These are phyloP conservation scores for Furcasterigmium furcatum DNA, from an alignment of 2,329 filamentous ascomycete species.

Conservation along the genomic window DNA sequence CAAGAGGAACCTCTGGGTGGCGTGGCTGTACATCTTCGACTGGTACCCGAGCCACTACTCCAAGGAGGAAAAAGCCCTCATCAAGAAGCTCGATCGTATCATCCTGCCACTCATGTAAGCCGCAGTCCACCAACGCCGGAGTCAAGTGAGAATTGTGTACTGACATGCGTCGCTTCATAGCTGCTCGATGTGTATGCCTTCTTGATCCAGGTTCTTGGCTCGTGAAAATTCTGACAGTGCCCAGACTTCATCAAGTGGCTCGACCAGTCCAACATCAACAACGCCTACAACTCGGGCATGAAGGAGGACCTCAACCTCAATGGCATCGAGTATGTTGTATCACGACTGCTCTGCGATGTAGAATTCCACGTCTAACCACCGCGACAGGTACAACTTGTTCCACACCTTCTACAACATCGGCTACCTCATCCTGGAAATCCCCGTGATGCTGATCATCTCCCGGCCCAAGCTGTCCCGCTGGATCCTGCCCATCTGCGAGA, in stretches of 20 bases:
- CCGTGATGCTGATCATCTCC: constrained; percentile 19
- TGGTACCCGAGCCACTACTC: constrained; percentile 27
- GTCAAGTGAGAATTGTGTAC: no score
- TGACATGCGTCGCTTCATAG: no score
- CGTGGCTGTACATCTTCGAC: constrained; percentile 23
- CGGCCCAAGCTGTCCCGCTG: constrained; percentile 20
- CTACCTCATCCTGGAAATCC: constrained; percentile 19
- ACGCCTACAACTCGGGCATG: constrained; percentile 46
- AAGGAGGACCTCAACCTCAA: constrained; percentile 42
- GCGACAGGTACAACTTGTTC: constrained; percentile 17
- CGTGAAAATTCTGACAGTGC: neutral
- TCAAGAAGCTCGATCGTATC: constrained; percentile 23
- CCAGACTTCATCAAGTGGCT: constrained; percentile 25
- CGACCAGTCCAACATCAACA: constrained; percentile 34
- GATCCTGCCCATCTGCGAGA: constrained; percentile 23
- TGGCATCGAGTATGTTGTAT: constrained; percentile 35
- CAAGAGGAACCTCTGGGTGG: constrained; percentile 13
- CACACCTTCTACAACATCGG: constrained; percentile 23
- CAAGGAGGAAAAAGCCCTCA: constrained; percentile 19
- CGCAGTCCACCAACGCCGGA: no score
- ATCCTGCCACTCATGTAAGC: constrained; percentile 23
- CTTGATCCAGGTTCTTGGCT: neutral
- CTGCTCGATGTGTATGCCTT: constrained; percentile 1
- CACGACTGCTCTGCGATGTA: no score
- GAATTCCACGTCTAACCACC: no score